phyloP scores from a whole-genome alignment of 352 stramenopile species.

The Plasmopara viticola region DNA sequence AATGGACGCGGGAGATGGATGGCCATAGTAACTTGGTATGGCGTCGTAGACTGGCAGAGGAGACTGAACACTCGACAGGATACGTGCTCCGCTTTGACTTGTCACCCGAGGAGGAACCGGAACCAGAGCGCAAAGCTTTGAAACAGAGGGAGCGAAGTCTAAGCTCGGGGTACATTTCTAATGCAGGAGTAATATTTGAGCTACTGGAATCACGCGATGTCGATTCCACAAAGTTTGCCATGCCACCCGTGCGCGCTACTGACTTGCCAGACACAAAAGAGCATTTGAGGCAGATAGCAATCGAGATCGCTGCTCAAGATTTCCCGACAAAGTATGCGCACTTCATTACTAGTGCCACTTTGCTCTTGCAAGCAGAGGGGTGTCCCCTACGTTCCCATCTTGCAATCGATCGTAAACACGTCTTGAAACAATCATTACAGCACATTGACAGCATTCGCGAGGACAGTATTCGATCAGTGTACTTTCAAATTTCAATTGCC shows the following conservation, averaged over 20 bases:
- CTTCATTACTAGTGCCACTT: conserved; percentile 25
- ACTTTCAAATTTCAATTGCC: conserved; percentile 56
- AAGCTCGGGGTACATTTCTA: conserved; percentile 24
- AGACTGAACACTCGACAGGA: conserved; percentile 19
- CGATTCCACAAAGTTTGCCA: conserved; percentile 23
- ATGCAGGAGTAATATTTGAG: conserved; percentile 24
- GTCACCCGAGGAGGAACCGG: conserved; percentile 22
- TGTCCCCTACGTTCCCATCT: conserved; percentile 6
- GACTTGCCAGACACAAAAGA: conserved; percentile 20
- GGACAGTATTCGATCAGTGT: conserved; percentile 30
- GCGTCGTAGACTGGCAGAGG: conserved; percentile 24
- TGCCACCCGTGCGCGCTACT: conserved; percentile 9
- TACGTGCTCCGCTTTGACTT: conserved; percentile 33
- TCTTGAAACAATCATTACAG: conserved; percentile 55
- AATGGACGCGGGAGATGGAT: conserved; percentile 45
- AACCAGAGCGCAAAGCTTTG: conserved; percentile 10
- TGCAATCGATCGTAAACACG: conserved; percentile 27
- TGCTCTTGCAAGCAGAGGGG: conserved; percentile 13
- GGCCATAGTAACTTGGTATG: conserved; percentile 31
- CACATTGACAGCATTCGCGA: conserved; percentile 37
- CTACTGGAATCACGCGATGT: conserved; percentile 21
- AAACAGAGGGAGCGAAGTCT: conserved; percentile 19
- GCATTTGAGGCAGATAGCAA: conserved; percentile 17
- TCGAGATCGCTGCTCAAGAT: conserved; percentile 22
- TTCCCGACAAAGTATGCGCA: conserved; percentile 49